phyloP scores from a whole-genome alignment of 345 rosid genomes.

The Adansonia digitata region DNA sequence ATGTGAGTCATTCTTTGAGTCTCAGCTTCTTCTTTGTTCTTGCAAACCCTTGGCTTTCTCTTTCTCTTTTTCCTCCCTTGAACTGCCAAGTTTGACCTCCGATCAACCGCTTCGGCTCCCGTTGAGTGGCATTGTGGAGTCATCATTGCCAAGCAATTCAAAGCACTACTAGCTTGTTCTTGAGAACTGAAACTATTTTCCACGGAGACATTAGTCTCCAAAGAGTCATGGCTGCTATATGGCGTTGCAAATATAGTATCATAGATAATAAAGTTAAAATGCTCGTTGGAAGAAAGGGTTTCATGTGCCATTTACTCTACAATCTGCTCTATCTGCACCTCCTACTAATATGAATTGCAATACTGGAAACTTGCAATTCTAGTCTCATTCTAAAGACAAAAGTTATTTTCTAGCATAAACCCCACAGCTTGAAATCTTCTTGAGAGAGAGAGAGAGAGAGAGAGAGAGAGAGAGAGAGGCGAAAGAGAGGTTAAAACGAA shows the following conservation, averaged over 20 bases:
- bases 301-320: slow-evolving; percentile 43
- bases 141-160: slow-evolving; percentile 10
- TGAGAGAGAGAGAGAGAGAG: not conserved
- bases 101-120: not conserved
- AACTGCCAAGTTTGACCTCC: slow-evolving; percentile 22
- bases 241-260: slow-evolving; percentile 66
- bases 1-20: slow-evolving; percentile 89
- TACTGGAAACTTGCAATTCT: not conserved
- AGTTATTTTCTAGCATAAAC: not conserved
- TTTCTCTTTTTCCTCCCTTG: slow-evolving; percentile 64
- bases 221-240: slow-evolving; percentile 26
- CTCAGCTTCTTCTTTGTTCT: slow-evolving; percentile 82
- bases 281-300: slow-evolving; percentile 63
- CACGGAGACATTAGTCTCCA: slow-evolving; percentile 13
- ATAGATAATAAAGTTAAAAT: slow-evolving; percentile 52
- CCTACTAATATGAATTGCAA: not conserved
- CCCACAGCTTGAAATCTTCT: slow-evolving; percentile 7
- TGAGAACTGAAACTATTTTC: slow-evolving; percentile 9
- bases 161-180: slow-evolving; percentile 21
- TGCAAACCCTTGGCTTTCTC: slow-evolving; percentile 69
- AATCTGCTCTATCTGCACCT: not conserved
- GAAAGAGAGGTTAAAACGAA: not conserved
- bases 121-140: not conserved
- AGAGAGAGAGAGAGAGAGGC: not conserved
- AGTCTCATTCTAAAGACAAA: slow-evolving; percentile 1